These are phyloP conservation scores for Diaporthe humulicola DNA, from an alignment of 2,329 filamentous ascomycete species.

Conservation along the genomic window DNA sequence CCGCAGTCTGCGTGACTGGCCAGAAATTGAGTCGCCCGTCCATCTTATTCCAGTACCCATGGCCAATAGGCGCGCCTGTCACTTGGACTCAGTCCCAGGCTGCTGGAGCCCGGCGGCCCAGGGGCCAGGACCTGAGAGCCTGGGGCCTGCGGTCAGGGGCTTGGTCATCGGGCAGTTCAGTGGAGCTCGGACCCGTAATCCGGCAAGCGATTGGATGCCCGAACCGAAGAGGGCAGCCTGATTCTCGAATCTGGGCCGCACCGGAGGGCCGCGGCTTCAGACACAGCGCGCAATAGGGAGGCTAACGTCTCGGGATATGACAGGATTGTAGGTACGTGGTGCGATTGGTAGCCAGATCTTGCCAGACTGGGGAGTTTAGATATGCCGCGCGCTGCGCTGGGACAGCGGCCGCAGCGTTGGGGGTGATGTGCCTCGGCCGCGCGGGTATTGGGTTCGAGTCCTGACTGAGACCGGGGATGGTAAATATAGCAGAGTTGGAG, in stretches of 20 bases:
- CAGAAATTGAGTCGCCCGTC: not conserved
- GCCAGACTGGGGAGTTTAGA: not conserved
- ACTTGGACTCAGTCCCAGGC: constrained; percentile 11
- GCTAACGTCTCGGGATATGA: not conserved
- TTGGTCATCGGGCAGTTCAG: not conserved
- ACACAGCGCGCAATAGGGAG: not conserved
- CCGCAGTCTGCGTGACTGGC: constrained; percentile 3
- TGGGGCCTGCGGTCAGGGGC: not conserved
- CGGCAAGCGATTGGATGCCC: not conserved
- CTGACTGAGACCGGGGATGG: not conserved
- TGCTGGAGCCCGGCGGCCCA: not conserved
- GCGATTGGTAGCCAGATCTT: not conserved
- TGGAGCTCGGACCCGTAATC: not conserved
- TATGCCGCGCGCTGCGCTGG: constrained; percentile 7
- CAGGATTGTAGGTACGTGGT: not conserved
- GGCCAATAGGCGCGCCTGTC: constrained; percentile 19
- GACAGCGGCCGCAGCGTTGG: not conserved
- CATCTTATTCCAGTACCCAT: not conserved
- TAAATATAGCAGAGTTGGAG: constrained; percentile 9
- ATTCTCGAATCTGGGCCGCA: not conserved
- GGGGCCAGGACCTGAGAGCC: not conserved
- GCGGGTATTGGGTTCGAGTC: not conserved
- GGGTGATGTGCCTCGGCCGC: not conserved
- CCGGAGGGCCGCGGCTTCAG: not conserved
- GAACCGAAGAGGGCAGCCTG: not conserved